Conservation (phyloP, 441 rosid genomes). For the Omphalea diandra region DNA sequence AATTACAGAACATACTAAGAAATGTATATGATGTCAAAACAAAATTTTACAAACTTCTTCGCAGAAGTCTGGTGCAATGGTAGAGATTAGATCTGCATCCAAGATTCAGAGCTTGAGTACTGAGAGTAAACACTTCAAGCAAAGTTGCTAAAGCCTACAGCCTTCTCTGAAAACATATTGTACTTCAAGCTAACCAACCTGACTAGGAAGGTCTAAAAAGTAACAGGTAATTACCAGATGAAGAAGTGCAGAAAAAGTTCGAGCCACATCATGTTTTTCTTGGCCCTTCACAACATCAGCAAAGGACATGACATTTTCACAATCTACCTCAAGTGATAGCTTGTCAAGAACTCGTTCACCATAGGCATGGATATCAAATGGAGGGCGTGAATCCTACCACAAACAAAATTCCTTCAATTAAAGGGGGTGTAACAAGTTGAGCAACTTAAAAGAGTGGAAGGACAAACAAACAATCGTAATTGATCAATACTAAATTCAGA, state of each 20-base stretch:
- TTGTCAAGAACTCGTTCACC: slow-evolving; percentile 62
- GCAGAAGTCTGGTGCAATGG: no score
- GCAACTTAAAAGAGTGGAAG: slow-evolving; percentile 1
- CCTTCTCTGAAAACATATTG: not conserved
- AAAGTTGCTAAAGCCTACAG: not conserved
- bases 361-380: slow-evolving; percentile 86
- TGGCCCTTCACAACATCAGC: slow-evolving; percentile 66
- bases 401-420: slow-evolving; percentile 19
- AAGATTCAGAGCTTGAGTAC: no score
- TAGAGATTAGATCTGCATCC: no score
- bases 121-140: not conserved
- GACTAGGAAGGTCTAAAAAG: not conserved
- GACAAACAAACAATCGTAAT: not conserved
- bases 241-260: slow-evolving; percentile 89
- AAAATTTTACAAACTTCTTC: not conserved
- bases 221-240: slow-evolving; percentile 60
- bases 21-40: not conserved
- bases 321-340: slow-evolving; percentile 46
- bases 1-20: not conserved
- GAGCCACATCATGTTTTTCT: slow-evolving; percentile 85
- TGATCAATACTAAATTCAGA: not conserved
- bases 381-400: slow-evolving; percentile 73
- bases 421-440: slow-evolving; percentile 11
- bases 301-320: slow-evolving; percentile 44
- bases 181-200: not conserved